A percentile compares a stretch with the other conserved stretches of the same genome.
These are phyloP conservation scores for Aspergillus asperescens DNA, from an alignment of 495 filamentous ascomycete species.

Conservation along the genomic window DNA sequence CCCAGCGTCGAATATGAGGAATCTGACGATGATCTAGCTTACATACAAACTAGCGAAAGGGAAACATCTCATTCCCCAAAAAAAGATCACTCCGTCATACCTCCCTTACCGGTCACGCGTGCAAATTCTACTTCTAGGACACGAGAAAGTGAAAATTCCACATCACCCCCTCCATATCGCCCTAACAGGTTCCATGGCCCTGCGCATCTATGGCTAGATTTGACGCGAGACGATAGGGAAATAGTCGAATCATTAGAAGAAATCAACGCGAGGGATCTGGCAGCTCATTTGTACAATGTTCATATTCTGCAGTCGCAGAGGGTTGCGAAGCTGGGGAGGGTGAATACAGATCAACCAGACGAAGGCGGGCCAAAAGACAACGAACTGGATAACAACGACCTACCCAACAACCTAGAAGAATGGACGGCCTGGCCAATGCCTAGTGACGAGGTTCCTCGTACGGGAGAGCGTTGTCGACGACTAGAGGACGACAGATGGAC, in stretches of 20 bases:
- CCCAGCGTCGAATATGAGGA: constrained; percentile 10
- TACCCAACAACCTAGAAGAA: constrained; percentile 35
- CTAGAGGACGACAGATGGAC: constrained; percentile 45
- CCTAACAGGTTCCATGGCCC: constrained; percentile 52
- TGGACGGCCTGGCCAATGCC: constrained; percentile 82
- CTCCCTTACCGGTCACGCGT: background rate
- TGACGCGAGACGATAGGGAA: constrained; percentile 55
- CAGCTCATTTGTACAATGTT: constrained; percentile 71
- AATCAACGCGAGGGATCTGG: constrained; percentile 55
- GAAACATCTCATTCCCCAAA: constrained; percentile 6
- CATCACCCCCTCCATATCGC: constrained; percentile 28
- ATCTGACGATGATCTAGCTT: constrained; percentile 25
- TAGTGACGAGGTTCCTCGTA: constrained; percentile 53
- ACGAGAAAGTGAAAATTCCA: background rate
- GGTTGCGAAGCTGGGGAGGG: constrained; percentile 24
- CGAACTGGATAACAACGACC: constrained; percentile 21
- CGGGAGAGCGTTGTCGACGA: constrained; percentile 39
- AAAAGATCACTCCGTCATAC: no score
- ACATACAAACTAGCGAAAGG: constrained; percentile 17
- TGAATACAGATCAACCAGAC: constrained; percentile 24
- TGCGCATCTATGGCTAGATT: constrained; percentile 52
- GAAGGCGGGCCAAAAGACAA: constrained; percentile 19
- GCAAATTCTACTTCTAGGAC: background rate
- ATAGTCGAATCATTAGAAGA: constrained; percentile 54
- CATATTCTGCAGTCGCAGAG: constrained; percentile 47